Evolutionary conservation across 1,139 yeast species (phyloP), one percentile per base, ranked within the genome.

Genomic region (Blastobotrys malaysiensis): DNA sequence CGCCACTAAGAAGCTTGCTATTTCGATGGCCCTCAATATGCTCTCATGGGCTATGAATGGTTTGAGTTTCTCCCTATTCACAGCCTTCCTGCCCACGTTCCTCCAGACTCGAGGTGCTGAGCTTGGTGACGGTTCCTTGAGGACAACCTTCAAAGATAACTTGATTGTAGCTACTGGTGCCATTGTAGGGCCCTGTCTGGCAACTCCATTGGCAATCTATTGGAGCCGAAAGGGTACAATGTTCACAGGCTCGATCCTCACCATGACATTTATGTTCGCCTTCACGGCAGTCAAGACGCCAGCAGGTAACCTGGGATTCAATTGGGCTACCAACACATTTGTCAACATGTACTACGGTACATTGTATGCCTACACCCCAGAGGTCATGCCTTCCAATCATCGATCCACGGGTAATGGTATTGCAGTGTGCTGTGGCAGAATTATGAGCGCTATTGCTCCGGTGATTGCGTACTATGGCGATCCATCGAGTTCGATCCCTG

Each of bases 331-430:
- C 14, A 79, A 77, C 63, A 71, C 80, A 52, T 71, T 77, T 56
- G 67, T 79, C 59, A 78, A 80, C 64, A 73, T 81, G 51, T 81
- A 80, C 66, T 80, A 78, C 61, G 82, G 82, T 1, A 76, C 77
- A 52, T 69, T 81, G 43, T 81, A 78, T 63, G 84, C 84, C 1
- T 80, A 77, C 57, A 78, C 84, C 1, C 84, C 85, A 0, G 86
- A 81, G 64, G 81, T 80, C 24, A 72, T 81, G 65, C 85, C 84
- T 1, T 73, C 83, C 1, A 68, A 69, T 18, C 80, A 81, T 21
- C 69, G 86, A 61, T 80, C 80, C 2, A 80, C 85, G 0, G 85
- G 84, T 16, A 75, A 76, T 59, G 81, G 82, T 16, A 61, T 81
- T 27, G 74, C 81, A 13, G 72, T 79, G 51, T 74, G 79, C 1